Evolutionary conservation across 768 basidiomycete species (phyloP).

Genomic region (Amanita thiersii): DNA sequence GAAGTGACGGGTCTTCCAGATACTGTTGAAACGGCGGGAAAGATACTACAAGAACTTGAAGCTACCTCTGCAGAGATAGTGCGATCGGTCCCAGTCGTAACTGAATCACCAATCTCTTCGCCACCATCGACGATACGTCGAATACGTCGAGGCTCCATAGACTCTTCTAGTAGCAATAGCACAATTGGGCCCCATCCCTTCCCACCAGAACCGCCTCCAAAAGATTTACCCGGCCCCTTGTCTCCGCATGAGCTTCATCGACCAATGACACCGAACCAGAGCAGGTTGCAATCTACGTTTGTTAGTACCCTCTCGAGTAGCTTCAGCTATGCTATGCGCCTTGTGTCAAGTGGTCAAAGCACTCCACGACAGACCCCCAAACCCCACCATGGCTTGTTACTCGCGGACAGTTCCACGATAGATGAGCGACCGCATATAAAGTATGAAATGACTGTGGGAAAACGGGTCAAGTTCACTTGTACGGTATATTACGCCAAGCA

Average conservation of each 20-base stretch:
- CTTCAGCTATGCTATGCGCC: constrained; percentile 51
- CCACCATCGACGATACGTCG: no score
- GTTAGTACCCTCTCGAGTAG: constrained; percentile 40
- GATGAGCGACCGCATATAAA: constrained; percentile 78
- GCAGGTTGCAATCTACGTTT: constrained; percentile 24
- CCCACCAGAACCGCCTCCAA: constrained; percentile 14
- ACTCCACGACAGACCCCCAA: constrained; percentile 25
- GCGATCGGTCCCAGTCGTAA: constrained; percentile 15
- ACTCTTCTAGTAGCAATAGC: constrained; percentile 24
- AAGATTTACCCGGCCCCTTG: constrained; percentile 19
- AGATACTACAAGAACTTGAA: constrained; percentile 38
- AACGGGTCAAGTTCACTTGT: constrained; percentile 68
- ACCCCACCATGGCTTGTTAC: constrained; percentile 43
- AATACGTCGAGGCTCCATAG: not conserved
- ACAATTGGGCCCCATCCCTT: constrained; percentile 27
- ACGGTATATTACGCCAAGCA: constrained; percentile 79
- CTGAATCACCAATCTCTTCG: constrained; percentile 12
- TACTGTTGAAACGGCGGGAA: constrained; percentile 29
- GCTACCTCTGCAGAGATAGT: constrained; percentile 20
- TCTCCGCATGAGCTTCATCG: constrained; percentile 9
- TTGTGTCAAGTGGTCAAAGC: constrained; percentile 35
- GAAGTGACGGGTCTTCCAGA: constrained; percentile 30
- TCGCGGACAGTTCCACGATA: constrained; percentile 32
- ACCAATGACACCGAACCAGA: not conserved
- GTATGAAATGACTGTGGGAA: constrained; percentile 74